Conservation (phyloP, 495 filamentous ascomycete species). For the Filosporella fistucella region DNA sequence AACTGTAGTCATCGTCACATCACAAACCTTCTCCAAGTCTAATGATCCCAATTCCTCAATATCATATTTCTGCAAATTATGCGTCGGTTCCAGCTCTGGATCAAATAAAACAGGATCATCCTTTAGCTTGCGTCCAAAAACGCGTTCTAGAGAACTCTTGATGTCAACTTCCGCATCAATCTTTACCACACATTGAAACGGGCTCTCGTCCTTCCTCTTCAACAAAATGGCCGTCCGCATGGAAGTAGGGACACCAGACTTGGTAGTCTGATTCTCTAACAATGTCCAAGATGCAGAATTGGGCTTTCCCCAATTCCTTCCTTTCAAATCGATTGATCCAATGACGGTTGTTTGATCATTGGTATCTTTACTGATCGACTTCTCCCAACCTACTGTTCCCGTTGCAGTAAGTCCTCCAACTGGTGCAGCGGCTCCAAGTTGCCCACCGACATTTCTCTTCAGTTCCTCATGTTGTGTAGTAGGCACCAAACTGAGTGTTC, state of each 20-base stretch:
- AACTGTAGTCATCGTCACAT: too few relatives aligned
- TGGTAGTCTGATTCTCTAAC: conserved; percentile 18
- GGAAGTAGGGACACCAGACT: conserved; percentile 21
- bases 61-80: conserved; percentile 26
- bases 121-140: conserved; percentile 10
- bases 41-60: too few relatives aligned
- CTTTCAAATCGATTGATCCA: conserved; percentile 15
- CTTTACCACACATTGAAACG: conserved; percentile 20
- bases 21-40: too few relatives aligned
- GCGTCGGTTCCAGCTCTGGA: conserved; percentile 20
- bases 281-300: conserved; percentile 21
- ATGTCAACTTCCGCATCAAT: conserved; percentile 23
- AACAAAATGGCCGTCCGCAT: conserved; percentile 24
- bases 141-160: conserved; percentile 5
- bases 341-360: conserved; percentile 13
- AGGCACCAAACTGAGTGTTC: neutral
- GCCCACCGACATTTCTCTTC: neutral
- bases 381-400: neutral
- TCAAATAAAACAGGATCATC: conserved; percentile 27
- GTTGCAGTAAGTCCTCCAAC: neutral
- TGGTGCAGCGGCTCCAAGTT: neutral
- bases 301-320: conserved; percentile 16
- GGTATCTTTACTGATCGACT: conserved; percentile 9
- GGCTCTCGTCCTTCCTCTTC: conserved; percentile 15
- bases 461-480: neutral